Percentiles rank a stretch among this genome's conserved stretches.
Evolutionary conservation across 495 filamentous ascomycete species (phyloP).

Genomic region (Aspergillus carlsbadensis): DNA sequence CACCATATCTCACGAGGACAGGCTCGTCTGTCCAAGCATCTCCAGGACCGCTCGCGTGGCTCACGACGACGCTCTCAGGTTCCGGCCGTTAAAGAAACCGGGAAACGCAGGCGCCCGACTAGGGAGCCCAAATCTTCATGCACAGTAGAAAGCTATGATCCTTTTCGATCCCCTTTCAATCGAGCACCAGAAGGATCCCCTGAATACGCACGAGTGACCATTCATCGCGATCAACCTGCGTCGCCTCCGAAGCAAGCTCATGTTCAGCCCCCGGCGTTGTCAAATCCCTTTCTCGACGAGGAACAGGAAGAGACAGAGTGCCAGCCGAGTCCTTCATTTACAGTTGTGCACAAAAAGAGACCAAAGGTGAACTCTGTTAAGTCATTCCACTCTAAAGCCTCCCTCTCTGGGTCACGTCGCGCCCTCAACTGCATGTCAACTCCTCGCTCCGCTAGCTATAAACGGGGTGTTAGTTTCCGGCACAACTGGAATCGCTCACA

Average conservation of each 20-base stretch:
- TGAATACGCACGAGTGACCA: constrained; percentile 60
- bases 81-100: constrained; percentile 54
- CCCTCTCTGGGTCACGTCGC: constrained; percentile 55
- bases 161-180: constrained; percentile 68
- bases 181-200: constrained; percentile 35
- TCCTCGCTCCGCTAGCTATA: constrained; percentile 61
- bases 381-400: constrained; percentile 39
- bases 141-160: constrained; percentile 72
- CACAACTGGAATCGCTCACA: constrained; percentile 51
- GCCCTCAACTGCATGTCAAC: constrained; percentile 50
- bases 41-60: constrained; percentile 29
- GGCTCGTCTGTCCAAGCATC: constrained; percentile 47
- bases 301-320: constrained; percentile 16
- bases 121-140: constrained; percentile 45
- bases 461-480: constrained; percentile 78
- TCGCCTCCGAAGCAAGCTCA: constrained; percentile 3
- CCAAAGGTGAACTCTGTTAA: constrained; percentile 37
- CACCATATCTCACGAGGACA: constrained; percentile 65
- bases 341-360: constrained; percentile 35
- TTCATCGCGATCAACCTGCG: constrained; percentile 51
- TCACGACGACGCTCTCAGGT: constrained; percentile 63
- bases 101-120: constrained; percentile 38
- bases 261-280: constrained; percentile 15
- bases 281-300: constrained; percentile 28
- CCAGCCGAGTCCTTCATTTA: constrained; percentile 31